Evolutionary conservation across 441 rosid genomes (phyloP), one percentile per base, ranked within the genome.

Genomic region (Populus hybrid): DNA sequence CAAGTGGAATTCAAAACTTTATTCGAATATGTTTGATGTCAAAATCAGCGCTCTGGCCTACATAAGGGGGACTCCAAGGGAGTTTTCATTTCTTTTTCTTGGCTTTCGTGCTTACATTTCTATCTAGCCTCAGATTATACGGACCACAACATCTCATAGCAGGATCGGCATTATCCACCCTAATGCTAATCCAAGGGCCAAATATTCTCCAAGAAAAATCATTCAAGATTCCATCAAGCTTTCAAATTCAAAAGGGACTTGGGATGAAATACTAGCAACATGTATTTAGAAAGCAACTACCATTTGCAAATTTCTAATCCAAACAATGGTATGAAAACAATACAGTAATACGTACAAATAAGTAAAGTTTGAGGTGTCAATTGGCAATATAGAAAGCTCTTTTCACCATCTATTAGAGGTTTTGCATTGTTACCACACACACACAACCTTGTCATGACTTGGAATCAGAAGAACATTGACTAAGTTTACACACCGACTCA

Each of bases 121-220:
- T 18, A 73, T 67, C 71, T 59, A 69, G 46, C 57, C 80, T 57
- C 71, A 4, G 23, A 23, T 70, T 26, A 12, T 69, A 24, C 59
- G 84, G 88, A 77, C 82, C 82, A 77, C 81, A n/a, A 21, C 20
- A 10, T 79, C 88, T 82, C 76, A 76, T 2, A 40, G n/a, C 28
- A 83, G 86, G 80, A 85, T 87, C 87, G 83, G 35, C 69, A 76
- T 76, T 79, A 82, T 87, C 88, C 78, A 65, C 76, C 36, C 76
- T 26, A 79, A 71, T 73, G 77, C 83, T 59, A 12, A 73, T 53
- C 57, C 69, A 67, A 81, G 74, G 38, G 26, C 74, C 79, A 72
- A 20, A 79, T 75, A 67, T 82, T 73, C 74, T 67, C 53, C 40
- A 23, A 30, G 50, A 30, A 71, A 78, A 73, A 72, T 63, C 75